Conservation (phyloP, 2,329 filamentous ascomycete species). For the Lomentospora prolificans region DNA sequence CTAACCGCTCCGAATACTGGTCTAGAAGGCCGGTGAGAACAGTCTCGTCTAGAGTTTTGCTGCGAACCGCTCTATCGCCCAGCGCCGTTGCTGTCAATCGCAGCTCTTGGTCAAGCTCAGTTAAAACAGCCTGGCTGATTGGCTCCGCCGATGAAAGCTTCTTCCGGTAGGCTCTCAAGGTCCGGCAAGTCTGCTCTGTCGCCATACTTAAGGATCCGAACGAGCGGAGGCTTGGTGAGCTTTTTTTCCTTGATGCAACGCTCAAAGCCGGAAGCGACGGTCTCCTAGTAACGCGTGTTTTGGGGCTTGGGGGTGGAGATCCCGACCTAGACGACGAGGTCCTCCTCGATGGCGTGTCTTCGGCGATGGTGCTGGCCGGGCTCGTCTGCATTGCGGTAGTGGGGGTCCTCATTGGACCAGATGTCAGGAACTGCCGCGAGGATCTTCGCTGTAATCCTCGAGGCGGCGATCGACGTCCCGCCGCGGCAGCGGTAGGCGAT, state of each 20-base stretch:
- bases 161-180: slow-evolving; percentile 52
- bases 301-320: slow-evolving; percentile 42
- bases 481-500: slow-evolving; percentile 22
- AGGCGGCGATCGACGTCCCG: slow-evolving; percentile 45
- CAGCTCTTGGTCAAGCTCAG: slow-evolving; percentile 55
- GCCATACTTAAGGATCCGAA: slow-evolving; percentile 50
- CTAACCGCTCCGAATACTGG: slow-evolving; percentile 64
- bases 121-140: slow-evolving; percentile 47
- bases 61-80: slow-evolving; percentile 44
- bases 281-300: slow-evolving; percentile 32
- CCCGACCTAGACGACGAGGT: slow-evolving; percentile 33
- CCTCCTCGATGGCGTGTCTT: slow-evolving; percentile 38
- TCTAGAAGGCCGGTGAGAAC: slow-evolving; percentile 57
- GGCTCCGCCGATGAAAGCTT: slow-evolving; percentile 48
- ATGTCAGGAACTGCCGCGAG: slow-evolving; percentile 27
- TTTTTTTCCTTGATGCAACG: slow-evolving; percentile 36
- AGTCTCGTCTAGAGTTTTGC: slow-evolving; percentile 45
- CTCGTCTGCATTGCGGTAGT: slow-evolving; percentile 28
- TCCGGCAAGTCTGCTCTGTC: slow-evolving; percentile 55
- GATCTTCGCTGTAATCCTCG: slow-evolving; percentile 43
- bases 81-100: slow-evolving; percentile 53
- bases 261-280: slow-evolving; percentile 46
- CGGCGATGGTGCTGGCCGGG: slow-evolving; percentile 29
- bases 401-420: slow-evolving; percentile 24
- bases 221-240: slow-evolving; percentile 36